Percentiles rank a stretch among this genome's conserved stretches.
These are phyloP conservation scores for Trypethelium eluteriae DNA, from an alignment of 495 filamentous ascomycete species.

Conservation along the genomic window DNA sequence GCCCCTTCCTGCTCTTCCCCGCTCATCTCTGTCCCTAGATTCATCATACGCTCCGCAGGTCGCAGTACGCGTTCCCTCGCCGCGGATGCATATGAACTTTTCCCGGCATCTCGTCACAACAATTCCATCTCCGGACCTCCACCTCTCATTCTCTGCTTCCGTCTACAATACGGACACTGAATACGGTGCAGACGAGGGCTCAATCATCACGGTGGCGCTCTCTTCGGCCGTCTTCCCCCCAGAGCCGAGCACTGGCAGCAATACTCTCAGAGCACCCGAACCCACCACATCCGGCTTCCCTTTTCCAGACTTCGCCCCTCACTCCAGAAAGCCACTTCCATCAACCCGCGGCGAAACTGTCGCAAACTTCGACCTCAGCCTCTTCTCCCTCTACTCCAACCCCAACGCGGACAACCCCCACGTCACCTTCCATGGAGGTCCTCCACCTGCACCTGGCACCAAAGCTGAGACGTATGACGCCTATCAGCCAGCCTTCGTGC, in stretches of 20 bases:
- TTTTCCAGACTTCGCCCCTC: not conserved
- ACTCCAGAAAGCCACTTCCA: not conserved
- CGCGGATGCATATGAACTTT: not conserved
- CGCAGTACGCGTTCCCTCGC: not conserved
- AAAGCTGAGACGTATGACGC: not conserved
- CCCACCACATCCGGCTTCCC: not conserved
- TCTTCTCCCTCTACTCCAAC: not conserved
- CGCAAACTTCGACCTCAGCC: not conserved
- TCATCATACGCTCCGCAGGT: not conserved
- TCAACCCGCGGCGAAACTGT: not conserved
- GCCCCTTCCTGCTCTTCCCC: not conserved
- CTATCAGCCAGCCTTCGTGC: not conserved
- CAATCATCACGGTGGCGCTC: not conserved
- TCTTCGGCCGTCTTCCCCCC: not conserved
- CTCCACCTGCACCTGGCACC: not conserved
- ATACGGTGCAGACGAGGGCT: not conserved
- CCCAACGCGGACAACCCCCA: not conserved
- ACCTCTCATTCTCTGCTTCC: not conserved
- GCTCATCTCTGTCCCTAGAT: not conserved
- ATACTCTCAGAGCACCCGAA: no score
- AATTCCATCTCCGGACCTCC: not conserved
- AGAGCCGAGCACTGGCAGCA: no score
- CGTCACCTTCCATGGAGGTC: not conserved
- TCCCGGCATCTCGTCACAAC: not conserved
- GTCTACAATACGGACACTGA: not conserved